Evolutionary conservation across 23 red algal species (phyloP).

Genomic region (Gracilariopsis chorda): DNA sequence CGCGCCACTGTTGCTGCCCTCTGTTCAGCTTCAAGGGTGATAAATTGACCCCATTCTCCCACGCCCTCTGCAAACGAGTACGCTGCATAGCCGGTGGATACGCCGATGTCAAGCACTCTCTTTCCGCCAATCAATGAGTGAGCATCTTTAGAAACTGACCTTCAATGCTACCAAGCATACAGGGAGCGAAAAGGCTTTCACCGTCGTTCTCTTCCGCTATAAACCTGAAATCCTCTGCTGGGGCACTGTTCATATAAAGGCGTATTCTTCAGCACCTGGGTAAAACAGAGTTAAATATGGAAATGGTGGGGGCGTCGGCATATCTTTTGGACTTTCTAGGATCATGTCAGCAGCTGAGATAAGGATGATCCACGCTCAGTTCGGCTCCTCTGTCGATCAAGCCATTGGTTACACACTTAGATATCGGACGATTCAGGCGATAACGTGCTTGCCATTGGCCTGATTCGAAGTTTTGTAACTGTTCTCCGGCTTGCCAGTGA

Average conservation of each 20-base stretch:
- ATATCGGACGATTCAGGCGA: neutral
- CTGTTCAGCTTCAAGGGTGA: conserved; percentile 60
- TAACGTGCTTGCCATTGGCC: no score
- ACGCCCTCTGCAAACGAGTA: conserved; percentile 72
- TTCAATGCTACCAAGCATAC: conserved; percentile 65
- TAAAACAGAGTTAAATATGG: conserved; percentile 36
- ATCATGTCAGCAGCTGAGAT: neutral
- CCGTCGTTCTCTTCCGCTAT: conserved; percentile 33
- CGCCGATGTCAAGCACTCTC: conserved; percentile 77
- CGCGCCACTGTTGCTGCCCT: conserved; percentile 45
- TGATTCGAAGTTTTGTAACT: no score
- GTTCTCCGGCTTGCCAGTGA: no score
- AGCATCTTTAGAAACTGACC: conserved; percentile 73
- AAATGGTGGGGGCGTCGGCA: neutral
- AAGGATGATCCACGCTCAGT: conserved; percentile 28
- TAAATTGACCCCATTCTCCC: neutral
- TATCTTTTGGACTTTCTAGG: neutral
- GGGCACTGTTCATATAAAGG: neutral
- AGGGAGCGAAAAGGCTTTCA: conserved; percentile 34
- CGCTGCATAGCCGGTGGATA: conserved; percentile 85
- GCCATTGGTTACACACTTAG: conserved; percentile 32
- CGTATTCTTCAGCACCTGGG: conserved; percentile 44
- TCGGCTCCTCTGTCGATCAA: neutral
- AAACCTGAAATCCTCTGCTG: conserved; percentile 12
- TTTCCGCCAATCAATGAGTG: conserved; percentile 31